These are phyloP conservation scores for Psilocybe cyanescens DNA, from an alignment of 768 basidiomycete species.

Conservation along the genomic window DNA sequence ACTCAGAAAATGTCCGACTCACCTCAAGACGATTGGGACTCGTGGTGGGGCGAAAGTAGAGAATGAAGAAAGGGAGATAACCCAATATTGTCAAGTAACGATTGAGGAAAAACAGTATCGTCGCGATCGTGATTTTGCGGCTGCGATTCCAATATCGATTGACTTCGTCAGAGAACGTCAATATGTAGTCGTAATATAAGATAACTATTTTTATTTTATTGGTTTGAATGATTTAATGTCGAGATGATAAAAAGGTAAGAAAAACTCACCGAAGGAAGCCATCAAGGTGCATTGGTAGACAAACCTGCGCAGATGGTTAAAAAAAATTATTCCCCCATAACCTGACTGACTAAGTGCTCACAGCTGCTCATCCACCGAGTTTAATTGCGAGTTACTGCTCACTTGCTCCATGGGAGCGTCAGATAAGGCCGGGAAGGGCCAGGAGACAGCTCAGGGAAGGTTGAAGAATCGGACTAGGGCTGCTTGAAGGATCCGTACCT, in stretches of 20 bases:
- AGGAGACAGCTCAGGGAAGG: neutral
- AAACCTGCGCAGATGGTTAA: neutral
- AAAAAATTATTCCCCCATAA: neutral
- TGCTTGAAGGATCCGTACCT: constrained; percentile 4
- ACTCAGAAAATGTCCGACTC: neutral
- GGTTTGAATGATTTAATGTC: neutral
- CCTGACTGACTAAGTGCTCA: neutral
- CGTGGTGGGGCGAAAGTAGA: neutral
- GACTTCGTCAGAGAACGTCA: constrained; percentile 6
- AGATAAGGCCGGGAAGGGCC: neutral
- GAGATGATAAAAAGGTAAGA: neutral
- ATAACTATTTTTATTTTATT: constrained; percentile 1
- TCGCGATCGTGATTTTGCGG: neutral
- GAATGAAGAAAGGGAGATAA: neutral
- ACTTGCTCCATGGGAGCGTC: constrained; percentile 3
- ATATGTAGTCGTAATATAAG: constrained; percentile 8
- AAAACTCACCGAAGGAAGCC: neutral
- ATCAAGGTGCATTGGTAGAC: constrained; percentile 2
- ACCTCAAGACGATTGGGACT: neutral
- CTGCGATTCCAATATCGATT: neutral
- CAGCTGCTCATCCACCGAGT: constrained; percentile 1
- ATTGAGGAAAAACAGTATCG: constrained; percentile 2
- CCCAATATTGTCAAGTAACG: constrained; percentile 3
- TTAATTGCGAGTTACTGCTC: too few species aligned
- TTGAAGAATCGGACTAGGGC: neutral